Evolutionary conservation across 768 basidiomycete genomes (phyloP).

Genomic region (Fibroporia radiculosa): DNA sequence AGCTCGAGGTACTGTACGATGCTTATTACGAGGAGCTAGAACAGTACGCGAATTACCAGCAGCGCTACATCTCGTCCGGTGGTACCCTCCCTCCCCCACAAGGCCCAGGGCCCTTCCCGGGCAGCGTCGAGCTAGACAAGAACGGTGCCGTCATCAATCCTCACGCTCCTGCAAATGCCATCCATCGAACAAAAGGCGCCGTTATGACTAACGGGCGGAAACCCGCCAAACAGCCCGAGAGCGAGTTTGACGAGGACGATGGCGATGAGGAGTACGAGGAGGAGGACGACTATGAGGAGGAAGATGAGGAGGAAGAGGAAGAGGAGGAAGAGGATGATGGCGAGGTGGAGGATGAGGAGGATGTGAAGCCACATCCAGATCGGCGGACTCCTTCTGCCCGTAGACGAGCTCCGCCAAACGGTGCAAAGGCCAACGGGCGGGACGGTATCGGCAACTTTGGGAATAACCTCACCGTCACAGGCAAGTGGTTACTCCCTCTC

Average conservation of each 20-base stretch:
- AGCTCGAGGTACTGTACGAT: constrained; percentile 99
- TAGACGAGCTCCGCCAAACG: constrained; percentile 30
- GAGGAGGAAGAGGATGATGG: constrained; percentile 60
- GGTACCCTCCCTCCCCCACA: constrained; percentile 87
- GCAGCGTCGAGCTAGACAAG: constrained; percentile 94
- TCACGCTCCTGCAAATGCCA: constrained; percentile 17
- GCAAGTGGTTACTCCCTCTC: constrained; percentile 32
- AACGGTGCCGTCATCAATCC: constrained; percentile 62
- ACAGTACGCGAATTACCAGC: constrained; percentile 97
- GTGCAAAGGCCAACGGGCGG: constrained; percentile 37
- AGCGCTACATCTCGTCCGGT: constrained; percentile 88
- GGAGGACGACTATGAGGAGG: constrained; percentile 53
- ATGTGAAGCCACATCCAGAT: constrained; percentile 19
- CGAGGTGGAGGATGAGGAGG: constrained; percentile 26
- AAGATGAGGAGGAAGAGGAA: constrained; percentile 66
- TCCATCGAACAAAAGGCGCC: constrained; percentile 21
- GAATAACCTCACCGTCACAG: constrained; percentile 75
- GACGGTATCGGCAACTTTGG: constrained; percentile 78
- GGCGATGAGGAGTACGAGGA: constrained; percentile 52
- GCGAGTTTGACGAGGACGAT: constrained; percentile 62
- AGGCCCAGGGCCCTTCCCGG: constrained; percentile 97
- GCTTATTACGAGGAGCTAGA: constrained; percentile 99
- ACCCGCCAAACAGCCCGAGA: constrained; percentile 44
- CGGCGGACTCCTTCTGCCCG: constrained; percentile 17
- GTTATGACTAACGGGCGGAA: constrained; percentile 32